phyloP scores from a whole-genome alignment of 768 basidiomycete species.

The Pleurotus citrinopileatus region DNA sequence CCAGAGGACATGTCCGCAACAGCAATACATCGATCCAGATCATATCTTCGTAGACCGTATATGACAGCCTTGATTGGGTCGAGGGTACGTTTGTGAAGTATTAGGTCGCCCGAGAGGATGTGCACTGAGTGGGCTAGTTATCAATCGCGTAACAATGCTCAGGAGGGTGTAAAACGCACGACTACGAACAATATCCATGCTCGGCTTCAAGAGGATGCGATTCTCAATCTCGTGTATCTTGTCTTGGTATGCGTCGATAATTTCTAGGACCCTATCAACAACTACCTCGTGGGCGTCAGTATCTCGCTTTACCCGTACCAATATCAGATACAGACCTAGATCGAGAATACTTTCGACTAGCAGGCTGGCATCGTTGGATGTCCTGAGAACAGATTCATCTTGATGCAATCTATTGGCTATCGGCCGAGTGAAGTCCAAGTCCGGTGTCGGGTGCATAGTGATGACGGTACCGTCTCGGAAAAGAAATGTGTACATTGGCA shows the following conservation, averaged over 20 bases:
- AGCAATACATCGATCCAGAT: constrained; percentile 63
- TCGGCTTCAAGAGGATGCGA: constrained; percentile 54
- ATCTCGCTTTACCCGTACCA: too few relatives aligned
- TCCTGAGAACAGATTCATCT: constrained; percentile 57
- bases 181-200: constrained; percentile 56
- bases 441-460: constrained; percentile 47
- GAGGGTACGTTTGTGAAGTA: constrained; percentile 69
- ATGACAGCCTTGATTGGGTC: constrained; percentile 70
- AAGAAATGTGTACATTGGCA: constrained; percentile 65
- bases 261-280: constrained; percentile 65
- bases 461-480: constrained; percentile 64
- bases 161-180: constrained; percentile 36
- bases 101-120: constrained; percentile 72
- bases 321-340: constrained; percentile 27
- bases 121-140: constrained; percentile 47
- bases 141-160: background rate
- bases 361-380: constrained; percentile 58
- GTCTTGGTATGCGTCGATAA: constrained; percentile 66
- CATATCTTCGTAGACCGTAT: constrained; percentile 66
- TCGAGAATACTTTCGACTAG: constrained; percentile 64
- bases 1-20: constrained; percentile 40
- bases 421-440: constrained; percentile 46
- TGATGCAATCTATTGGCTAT: constrained; percentile 56
- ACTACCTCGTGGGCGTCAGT: constrained; percentile 35
- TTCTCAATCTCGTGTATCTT: constrained; percentile 63